Base-by-base conservation (phyloP, 768 basidiomycete species). In the Pulveroboletus sp. region DNA sequence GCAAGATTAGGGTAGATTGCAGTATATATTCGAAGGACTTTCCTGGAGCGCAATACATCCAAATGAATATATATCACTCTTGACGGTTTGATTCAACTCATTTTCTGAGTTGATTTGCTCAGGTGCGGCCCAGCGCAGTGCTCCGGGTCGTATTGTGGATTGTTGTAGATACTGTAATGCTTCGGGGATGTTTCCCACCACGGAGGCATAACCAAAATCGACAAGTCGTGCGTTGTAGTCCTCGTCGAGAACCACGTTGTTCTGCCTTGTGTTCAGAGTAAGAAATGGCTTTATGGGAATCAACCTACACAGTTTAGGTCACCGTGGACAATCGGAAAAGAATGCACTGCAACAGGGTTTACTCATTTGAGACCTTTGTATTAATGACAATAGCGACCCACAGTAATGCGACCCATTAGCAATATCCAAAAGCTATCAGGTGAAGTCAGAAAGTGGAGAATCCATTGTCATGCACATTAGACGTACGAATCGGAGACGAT, bases 71-170 rank as follows among this genome's bases (percentile, higher is more conserved):
- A 57, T 46, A 19, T 57, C 55, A 14, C 53, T 55, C 50, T 50
- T 50, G 7, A 29, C 34, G 8, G 53, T 57, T 6, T 14, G 10
- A 14, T 7, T 31, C 9, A 19, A 22, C 12, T 12, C 17, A 22
- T 30, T 40, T 17, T 68, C 62, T 9, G 62, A 47, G 27, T 57
- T 20, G 2, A 77, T 16, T 43, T 37, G 60, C 17, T 68, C 56
- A 0, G 73, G 61, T 43, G 76, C 76, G 8, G 73, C 68, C 73
- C 74, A 77, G 0, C 76, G 68, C 27, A 76, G 63, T 14, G 74
- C 71, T 4, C 56, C 56, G 6, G 49, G 39, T n/a, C 17, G 73
- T 72, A 7, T 65, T 64, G 42, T 75, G 58, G 34, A 59, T 43
- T 23, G 22, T 14, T 47, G 41, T 3, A 47, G 49, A 27, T 50